A percentile compares a stretch with the other conserved stretches of the same genome.
phyloP scores from a whole-genome alignment of 352 stramenopile species.

The Phytophthora citrophthora region DNA sequence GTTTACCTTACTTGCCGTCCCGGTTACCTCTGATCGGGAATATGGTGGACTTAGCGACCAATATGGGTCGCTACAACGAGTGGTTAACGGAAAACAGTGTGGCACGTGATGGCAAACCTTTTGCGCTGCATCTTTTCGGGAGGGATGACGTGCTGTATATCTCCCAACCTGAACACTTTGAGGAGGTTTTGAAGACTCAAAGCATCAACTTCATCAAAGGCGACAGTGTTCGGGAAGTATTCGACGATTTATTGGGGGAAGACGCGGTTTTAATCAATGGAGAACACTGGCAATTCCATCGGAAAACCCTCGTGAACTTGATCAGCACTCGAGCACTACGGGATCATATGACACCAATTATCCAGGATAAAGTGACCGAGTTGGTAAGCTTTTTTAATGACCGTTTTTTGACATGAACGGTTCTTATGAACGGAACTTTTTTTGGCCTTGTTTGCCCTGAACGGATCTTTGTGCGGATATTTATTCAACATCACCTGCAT shows the following conservation, averaged over 20 bases:
- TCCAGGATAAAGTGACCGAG: constrained; percentile 26
- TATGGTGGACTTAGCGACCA: neutral
- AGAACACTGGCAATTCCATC: constrained; percentile 59
- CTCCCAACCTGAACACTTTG: constrained; percentile 10
- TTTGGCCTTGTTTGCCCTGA: too few relatives aligned
- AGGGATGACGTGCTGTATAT: constrained; percentile 9
- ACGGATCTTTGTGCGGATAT: too few relatives aligned
- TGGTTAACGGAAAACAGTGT: neutral
- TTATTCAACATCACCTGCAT: too few relatives aligned
- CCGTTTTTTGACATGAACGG: too few relatives aligned
- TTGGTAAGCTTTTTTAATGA: too few relatives aligned
- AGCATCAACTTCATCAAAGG: constrained; percentile 11
- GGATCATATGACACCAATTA: constrained; percentile 43
- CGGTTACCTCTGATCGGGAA: neutral
- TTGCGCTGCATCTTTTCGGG: constrained; percentile 10
- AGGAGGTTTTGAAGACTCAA: constrained; percentile 14
- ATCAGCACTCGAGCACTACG: constrained; percentile 59
- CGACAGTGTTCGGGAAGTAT: constrained; percentile 6
- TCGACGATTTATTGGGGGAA: constrained; percentile 54
- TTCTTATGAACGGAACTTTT: too few relatives aligned
- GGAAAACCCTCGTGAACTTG: constrained; percentile 83
- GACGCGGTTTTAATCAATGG: constrained; percentile 68
- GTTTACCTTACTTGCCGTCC: neutral
- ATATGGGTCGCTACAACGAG: neutral
- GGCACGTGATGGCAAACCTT: constrained; percentile 4